phyloP scores from a whole-genome alignment of 257 asterid genomes.

The Orobanche coerulescens region DNA sequence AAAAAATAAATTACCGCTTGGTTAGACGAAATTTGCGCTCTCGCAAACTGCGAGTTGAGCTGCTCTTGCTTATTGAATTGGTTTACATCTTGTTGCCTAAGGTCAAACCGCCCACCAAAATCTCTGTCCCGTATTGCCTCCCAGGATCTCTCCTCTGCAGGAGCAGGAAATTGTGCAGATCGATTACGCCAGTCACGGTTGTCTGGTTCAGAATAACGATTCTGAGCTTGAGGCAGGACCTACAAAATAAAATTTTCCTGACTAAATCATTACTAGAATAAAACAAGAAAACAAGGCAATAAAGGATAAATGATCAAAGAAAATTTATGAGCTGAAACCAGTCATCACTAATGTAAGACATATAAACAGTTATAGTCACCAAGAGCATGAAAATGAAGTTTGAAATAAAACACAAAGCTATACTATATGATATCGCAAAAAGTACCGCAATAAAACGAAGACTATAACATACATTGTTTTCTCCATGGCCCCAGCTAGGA shows the following conservation, averaged over 20 bases:
- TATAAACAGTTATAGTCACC: background rate
- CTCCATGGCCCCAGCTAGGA: constrained; percentile 61
- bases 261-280: background rate
- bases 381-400: background rate
- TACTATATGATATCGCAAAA: background rate
- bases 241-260: constrained; percentile 5
- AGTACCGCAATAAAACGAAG: constrained; percentile 3
- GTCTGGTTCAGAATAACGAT: constrained; percentile 61
- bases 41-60: constrained; percentile 33
- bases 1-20: constrained; percentile 40
- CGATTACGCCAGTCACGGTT: constrained; percentile 61
- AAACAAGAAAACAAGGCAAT: background rate
- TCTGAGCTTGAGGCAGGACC: constrained; percentile 32
- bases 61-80: constrained; percentile 49
- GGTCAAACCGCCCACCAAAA: constrained; percentile 36
- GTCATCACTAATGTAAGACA: background rate
- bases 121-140: constrained; percentile 52
- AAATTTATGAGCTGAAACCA: background rate
- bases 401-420: background rate
- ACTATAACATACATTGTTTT: constrained; percentile 46
- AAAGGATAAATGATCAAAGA: background rate
- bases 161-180: constrained; percentile 31
- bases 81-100: constrained; percentile 39
- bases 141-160: constrained; percentile 45
- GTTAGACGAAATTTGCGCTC: constrained; percentile 54